These are phyloP conservation scores for Sonneratia alba DNA, from an alignment of 345 rosid genomes.

Conservation along the genomic window DNA sequence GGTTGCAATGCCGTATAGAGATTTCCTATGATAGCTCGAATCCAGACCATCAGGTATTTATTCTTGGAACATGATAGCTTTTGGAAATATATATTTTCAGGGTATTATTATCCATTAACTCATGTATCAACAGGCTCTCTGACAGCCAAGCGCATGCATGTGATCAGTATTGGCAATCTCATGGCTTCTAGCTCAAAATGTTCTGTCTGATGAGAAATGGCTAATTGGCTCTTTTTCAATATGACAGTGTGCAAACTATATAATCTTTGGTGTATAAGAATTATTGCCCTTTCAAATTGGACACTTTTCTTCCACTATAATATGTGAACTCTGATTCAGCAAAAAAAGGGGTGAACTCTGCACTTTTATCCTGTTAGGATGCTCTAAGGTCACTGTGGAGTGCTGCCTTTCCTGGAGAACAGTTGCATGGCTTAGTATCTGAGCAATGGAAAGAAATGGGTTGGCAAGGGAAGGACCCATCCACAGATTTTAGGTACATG, in stretches of 20 bases:
- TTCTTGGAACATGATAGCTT: neutral
- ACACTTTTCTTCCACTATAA: neutral
- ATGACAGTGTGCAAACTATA: neutral
- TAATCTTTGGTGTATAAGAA: neutral
- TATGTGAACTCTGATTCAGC: neutral
- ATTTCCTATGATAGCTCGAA: slow-evolving; percentile 80
- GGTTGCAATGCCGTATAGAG: slow-evolving; percentile 80
- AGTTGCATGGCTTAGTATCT: slow-evolving; percentile 72
- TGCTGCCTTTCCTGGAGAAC: slow-evolving; percentile 87
- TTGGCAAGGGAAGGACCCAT: slow-evolving; percentile 99
- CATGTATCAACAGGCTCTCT: neutral
- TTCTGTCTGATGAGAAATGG: neutral
- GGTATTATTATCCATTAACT: neutral
- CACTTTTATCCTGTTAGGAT: slow-evolving; percentile 38
- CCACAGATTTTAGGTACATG: slow-evolving; percentile 90
- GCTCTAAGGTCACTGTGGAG: slow-evolving; percentile 82
- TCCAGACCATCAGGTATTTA: slow-evolving; percentile 64
- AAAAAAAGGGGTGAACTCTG: neutral
- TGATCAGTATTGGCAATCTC: neutral
- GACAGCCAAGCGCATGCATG: neutral
- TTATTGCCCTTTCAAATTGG: neutral
- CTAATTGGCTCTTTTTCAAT: neutral
- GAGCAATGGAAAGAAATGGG: slow-evolving; percentile 99
- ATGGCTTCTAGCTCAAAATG: neutral
- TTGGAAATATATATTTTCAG: neutral